A percentile compares a stretch with the other conserved stretches of the same genome.
Evolutionary conservation across 805 yeast genomes (phyloP).

Genomic region (Scheffersomyces stipitis): DNA sequence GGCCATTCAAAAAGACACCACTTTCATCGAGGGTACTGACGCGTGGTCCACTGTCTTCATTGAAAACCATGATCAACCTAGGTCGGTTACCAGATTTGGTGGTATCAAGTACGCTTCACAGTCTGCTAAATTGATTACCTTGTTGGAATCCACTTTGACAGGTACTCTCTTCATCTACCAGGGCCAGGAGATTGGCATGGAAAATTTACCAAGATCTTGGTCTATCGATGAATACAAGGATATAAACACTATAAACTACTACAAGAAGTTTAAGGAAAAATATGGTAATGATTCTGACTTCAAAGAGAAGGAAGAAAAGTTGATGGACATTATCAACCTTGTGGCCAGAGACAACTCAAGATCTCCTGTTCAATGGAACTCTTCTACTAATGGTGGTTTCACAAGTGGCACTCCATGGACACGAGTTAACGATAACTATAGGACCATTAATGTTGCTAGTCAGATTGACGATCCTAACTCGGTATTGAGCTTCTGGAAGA

Average conservation of each 20-base stretch:
- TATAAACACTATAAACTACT: conserved; percentile 45
- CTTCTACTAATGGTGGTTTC: conserved; percentile 46
- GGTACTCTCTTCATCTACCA: conserved; percentile 59
- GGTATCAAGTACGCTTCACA: conserved; percentile 27
- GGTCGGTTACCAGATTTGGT: conserved; percentile 52
- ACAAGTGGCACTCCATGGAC: conserved; percentile 52
- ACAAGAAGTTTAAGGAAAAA: conserved; percentile 26
- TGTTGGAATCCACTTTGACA: conserved; percentile 45
- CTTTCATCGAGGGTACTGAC: conserved; percentile 47
- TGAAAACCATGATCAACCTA: conserved; percentile 61
- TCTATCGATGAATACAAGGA: conserved; percentile 50
- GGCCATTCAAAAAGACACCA: conserved; percentile 15
- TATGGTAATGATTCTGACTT: conserved; percentile 21
- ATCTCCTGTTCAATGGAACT: conserved; percentile 57
- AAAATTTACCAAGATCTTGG: conserved; percentile 48
- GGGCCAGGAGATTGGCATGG: conserved; percentile 62
- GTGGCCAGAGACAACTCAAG: conserved; percentile 54
- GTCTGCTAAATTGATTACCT: conserved; percentile 50
- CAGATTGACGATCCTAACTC: conserved; percentile 48
- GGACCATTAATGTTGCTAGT: conserved; percentile 46
- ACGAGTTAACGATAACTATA: conserved; percentile 48
- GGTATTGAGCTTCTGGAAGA: conserved; percentile 44
- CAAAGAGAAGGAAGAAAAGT: conserved; percentile 17
- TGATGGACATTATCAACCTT: conserved; percentile 33
- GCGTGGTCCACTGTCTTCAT: conserved; percentile 57